phyloP scores from a whole-genome alignment of 129 eudicot species.

The Deinandra increscens region DNA sequence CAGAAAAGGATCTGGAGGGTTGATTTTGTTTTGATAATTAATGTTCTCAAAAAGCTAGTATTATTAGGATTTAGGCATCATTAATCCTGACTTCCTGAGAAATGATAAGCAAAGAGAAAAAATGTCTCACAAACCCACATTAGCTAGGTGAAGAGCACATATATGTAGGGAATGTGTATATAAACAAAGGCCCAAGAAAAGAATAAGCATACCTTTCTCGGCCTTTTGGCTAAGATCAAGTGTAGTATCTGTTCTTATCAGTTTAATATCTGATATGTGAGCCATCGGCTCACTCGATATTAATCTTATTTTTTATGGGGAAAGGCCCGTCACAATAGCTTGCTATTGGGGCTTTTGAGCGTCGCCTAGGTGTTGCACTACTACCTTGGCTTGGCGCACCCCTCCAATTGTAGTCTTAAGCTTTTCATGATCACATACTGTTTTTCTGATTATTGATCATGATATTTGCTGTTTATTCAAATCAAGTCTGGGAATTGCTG shows the following conservation, averaged over 20 bases:
- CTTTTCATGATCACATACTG: too few species aligned
- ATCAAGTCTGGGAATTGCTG: too few species aligned
- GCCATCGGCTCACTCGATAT: slow-evolving; percentile 26
- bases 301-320: slow-evolving; percentile 25
- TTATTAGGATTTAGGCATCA: neutral
- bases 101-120: neutral
- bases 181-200: neutral
- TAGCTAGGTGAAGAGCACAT: neutral
- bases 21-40: neutral
- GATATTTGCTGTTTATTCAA: too few species aligned
- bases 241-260: slow-evolving; percentile 91
- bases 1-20: neutral
- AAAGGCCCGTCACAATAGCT: slow-evolving; percentile 21
- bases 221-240: slow-evolving; percentile 94
- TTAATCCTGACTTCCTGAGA: neutral
- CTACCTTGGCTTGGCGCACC: slow-evolving; percentile 16
- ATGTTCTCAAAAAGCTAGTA: neutral
- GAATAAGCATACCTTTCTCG: slow-evolving; percentile 71
- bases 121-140: neutral
- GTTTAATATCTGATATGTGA: slow-evolving; percentile 23
- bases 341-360: slow-evolving; percentile 16
- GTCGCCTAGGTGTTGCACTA: slow-evolving; percentile 27
- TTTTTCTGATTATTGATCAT: too few species aligned
- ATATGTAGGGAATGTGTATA: neutral
- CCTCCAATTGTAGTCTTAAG: neutral